A percentile compares a stretch with the other conserved stretches of the same genome.
Conservation (phyloP, 202 grass and related monocot species). For the Panicum hallii region DNA sequence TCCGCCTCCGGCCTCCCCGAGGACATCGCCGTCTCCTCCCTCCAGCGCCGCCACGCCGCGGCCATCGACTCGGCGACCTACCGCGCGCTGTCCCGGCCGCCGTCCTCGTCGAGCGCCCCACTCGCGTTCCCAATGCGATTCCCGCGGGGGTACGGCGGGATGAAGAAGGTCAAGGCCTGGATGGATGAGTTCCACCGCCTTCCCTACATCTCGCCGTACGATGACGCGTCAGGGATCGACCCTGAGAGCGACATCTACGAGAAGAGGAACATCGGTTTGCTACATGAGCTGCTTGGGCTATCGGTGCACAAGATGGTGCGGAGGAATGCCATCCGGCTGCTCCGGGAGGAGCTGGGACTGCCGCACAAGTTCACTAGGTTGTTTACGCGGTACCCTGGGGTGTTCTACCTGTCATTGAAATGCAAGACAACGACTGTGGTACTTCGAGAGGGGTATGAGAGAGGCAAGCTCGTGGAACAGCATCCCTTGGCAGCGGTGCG, state of each 20-base stretch:
- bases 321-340: slow-evolving; percentile 78
- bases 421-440: slow-evolving; percentile 90
- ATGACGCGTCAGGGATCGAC: slow-evolving; percentile 75
- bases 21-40: slow-evolving; percentile 66
- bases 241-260: slow-evolving; percentile 94
- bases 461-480: slow-evolving; percentile 81
- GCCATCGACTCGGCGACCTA: slow-evolving; percentile 62
- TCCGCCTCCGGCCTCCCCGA: slow-evolving; percentile 42
- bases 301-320: slow-evolving; percentile 95
- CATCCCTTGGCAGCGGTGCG: slow-evolving; percentile 67
- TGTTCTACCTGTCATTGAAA: slow-evolving; percentile 92
- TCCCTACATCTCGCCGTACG: slow-evolving; percentile 91
- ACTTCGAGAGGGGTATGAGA: slow-evolving; percentile 86
- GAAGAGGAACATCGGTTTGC: slow-evolving; percentile 87
- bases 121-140: slow-evolving; percentile 94
- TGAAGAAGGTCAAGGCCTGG: slow-evolving; percentile 96
- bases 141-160: slow-evolving; percentile 84
- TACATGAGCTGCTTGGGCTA: slow-evolving; percentile 86
- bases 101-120: slow-evolving; percentile 66
- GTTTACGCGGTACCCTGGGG: slow-evolving; percentile 88
- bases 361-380: slow-evolving; percentile 92
- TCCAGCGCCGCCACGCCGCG: slow-evolving; percentile 67
- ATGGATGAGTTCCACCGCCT: slow-evolving; percentile 95
- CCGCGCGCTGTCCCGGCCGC: slow-evolving; percentile 64
- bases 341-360: slow-evolving; percentile 82